phyloP scores from a whole-genome alignment of 805 yeast species.

The Candida ovalis region DNA sequence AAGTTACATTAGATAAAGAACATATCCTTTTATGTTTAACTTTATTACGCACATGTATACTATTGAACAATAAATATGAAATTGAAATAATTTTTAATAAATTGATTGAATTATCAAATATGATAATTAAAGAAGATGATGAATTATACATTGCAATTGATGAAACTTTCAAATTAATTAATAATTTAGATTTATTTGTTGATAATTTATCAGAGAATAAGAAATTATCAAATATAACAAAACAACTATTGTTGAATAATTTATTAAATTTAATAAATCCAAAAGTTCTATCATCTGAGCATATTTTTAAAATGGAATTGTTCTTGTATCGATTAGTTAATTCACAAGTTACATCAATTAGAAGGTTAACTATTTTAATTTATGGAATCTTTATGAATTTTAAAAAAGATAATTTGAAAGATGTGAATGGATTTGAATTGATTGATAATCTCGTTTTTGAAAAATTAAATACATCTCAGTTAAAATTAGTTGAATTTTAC shows the following conservation, averaged over 20 bases:
- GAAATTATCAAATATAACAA: slow-evolving; percentile 20
- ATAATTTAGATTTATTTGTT: slow-evolving; percentile 39
- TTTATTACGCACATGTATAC: slow-evolving; percentile 15
- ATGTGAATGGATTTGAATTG: slow-evolving; percentile 19
- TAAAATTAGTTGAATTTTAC: slow-evolving; percentile 45
- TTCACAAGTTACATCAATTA: slow-evolving; percentile 33
- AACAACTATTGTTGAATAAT: slow-evolving; percentile 15
- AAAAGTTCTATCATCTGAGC: slow-evolving; percentile 16
- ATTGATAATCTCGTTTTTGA: slow-evolving; percentile 32
- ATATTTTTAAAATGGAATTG: slow-evolving; percentile 31
- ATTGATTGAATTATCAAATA: slow-evolving; percentile 13
- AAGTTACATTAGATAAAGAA: slow-evolving; percentile 4
- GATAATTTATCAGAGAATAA: slow-evolving; percentile 14
- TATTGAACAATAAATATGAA: slow-evolving; percentile 5
- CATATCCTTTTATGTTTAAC: slow-evolving; percentile 12
- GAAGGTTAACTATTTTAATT: slow-evolving; percentile 35
- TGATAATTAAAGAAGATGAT: slow-evolving; percentile 7
- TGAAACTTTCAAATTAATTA: slow-evolving; percentile 37
- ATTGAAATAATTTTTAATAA: slow-evolving; percentile 11
- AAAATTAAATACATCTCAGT: slow-evolving; percentile 39
- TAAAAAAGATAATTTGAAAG: slow-evolving; percentile 10
- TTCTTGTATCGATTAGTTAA: slow-evolving; percentile 27
- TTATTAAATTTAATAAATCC: slow-evolving; percentile 8
- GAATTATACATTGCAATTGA: slow-evolving; percentile 26
- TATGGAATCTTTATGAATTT: slow-evolving; percentile 32